Percentiles rank a stretch among this genome's conserved stretches.
Evolutionary conservation across 2,329 filamentous ascomycete species (phyloP).

Genomic region (Botryosphaeria dothidea): DNA sequence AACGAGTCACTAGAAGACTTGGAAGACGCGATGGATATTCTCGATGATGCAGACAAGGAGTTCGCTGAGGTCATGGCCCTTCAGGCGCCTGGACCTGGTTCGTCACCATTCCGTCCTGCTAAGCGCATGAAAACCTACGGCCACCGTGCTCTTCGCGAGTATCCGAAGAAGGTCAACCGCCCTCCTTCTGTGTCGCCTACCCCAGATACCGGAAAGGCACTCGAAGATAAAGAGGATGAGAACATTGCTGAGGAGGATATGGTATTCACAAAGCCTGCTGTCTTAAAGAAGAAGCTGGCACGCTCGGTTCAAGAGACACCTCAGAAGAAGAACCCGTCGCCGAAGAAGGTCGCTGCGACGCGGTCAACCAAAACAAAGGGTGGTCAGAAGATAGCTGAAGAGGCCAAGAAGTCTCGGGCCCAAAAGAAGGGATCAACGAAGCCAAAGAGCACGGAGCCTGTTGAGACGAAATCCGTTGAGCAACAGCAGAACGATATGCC

Average conservation of each 20-base stretch:
- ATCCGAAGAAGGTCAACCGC: constrained; percentile 8
- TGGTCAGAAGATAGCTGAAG: neutral
- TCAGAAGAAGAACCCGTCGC: constrained; percentile 22
- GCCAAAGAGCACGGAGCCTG: neutral
- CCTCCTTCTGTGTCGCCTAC: constrained; percentile 5
- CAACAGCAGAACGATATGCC: neutral
- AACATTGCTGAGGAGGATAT: neutral
- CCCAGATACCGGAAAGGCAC: neutral
- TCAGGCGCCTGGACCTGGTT: neutral
- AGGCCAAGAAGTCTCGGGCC: constrained; percentile 1
- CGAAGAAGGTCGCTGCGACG: constrained; percentile 25
- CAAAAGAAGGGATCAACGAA: neutral
- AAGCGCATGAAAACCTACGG: constrained; percentile 18
- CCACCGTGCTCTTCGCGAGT: neutral
- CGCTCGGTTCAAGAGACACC: constrained; percentile 21
- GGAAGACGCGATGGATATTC: constrained; percentile 23
- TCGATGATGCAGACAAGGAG: constrained; percentile 24
- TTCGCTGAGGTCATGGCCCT: constrained; percentile 25
- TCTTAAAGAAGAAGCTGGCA: constrained; percentile 26
- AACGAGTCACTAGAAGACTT: constrained; percentile 6
- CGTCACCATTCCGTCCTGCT: constrained; percentile 15
- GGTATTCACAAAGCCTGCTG: constrained; percentile 25
- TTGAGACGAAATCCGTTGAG: neutral
- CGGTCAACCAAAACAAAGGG: neutral
- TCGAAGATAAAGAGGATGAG: constrained; percentile 20